A percentile compares a stretch with the other conserved stretches of the same genome.
Evolutionary conservation across 768 basidiomycete species (phyloP).

Genomic region (Tulasnella sp.): DNA sequence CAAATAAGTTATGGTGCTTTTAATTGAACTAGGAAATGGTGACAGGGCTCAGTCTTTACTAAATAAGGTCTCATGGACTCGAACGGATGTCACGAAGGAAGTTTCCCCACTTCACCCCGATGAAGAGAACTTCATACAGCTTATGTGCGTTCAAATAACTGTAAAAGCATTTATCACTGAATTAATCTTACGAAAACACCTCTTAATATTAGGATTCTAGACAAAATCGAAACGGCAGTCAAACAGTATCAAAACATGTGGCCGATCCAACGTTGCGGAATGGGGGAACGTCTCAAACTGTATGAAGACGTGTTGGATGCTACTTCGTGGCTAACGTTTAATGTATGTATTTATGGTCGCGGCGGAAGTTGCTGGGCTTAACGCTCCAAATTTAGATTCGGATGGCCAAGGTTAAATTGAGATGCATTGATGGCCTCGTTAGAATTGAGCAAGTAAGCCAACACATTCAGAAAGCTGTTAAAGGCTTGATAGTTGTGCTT

Average conservation of each 20-base stretch:
- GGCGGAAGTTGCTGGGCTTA: too few species aligned
- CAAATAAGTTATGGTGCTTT: too few species aligned
- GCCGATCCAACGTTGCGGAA: neutral
- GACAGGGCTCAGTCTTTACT: too few species aligned
- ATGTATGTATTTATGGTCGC: neutral
- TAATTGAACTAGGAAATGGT: too few species aligned
- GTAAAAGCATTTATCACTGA: neutral
- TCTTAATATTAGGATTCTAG: neutral
- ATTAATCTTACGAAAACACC: neutral
- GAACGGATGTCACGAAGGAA: too few species aligned
- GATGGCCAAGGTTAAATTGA: neutral
- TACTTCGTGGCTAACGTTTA: neutral
- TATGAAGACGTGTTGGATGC: neutral
- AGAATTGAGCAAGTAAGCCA: neutral
- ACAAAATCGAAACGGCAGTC: neutral
- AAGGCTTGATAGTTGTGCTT: neutral
- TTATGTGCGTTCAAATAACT: too few species aligned
- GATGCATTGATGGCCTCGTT: too few species aligned
- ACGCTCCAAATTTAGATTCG: neutral
- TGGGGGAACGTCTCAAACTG: neutral
- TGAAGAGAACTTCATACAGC: too few species aligned
- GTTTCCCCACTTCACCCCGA: too few species aligned
- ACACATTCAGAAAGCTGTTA: neutral
- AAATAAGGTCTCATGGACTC: too few species aligned
- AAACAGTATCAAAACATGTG: neutral